Base-by-base conservation (phyloP, 1,284 basidiomycete genomes). In the Malassezia dermatis region DNA sequence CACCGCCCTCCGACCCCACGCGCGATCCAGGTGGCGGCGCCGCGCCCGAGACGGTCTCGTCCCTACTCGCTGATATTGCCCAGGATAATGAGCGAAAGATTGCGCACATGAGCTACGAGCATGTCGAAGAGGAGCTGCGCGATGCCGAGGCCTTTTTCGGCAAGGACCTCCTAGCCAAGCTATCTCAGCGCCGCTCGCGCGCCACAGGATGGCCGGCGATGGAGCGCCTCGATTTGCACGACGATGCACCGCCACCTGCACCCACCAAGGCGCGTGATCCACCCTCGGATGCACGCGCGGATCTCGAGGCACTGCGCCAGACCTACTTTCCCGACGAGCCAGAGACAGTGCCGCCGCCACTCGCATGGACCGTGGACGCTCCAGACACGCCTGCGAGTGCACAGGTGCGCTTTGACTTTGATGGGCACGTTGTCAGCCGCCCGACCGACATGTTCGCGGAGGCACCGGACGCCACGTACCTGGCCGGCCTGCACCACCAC, bases 401-500 rank as follows among this genome's bases (percentile, higher is more conserved):
- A 13, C n/a, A 17, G 13, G 44, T 61, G 19, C 64, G 69, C 30
- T 72, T 71, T 53, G 65, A 64, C 47, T 72, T 72, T 40, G 43
- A 57, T 2, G 69, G 69, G 8, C 30, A 52, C 15, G 24, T 65
- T 8, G 44, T 67, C 11, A 45, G 48, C 10, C 40, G 51, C 13
- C 39, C 40, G 1, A 4, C 27, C 0, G 52, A 60, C 31, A 17
- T 30, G 32, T 28, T 12, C 1, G n/a, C 35, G 19, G 43, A 26
- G 39, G 21, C 49, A 12, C 58, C 51, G 21, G 59, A 65, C 41
- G 34, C 44, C n/a, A 64, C 65, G 10, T 66, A 62, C 35, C 58
- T 66, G 4, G 62, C 65, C 1, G 90, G 90, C 1, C 78, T 94
- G 21, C 90, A 95, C 74, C 90, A 94, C 72, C 90, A 94, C 54